Conservation (phyloP, 768 basidiomycete genomes). For the Kwoniella pini region DNA sequence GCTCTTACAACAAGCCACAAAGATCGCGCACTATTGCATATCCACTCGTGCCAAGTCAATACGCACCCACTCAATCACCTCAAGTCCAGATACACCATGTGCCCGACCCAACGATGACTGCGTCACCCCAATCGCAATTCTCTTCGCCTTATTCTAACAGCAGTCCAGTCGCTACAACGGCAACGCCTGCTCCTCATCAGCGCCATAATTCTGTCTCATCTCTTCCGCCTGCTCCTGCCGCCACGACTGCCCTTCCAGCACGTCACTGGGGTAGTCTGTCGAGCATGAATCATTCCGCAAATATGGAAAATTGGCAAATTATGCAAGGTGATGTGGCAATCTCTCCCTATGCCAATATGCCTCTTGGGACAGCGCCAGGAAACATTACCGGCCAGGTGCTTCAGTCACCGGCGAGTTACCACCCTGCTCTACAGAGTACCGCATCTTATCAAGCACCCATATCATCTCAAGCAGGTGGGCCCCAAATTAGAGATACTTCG, state of each 20-base stretch:
- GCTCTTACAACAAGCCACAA: conserved; percentile 41
- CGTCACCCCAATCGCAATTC: conserved; percentile 36
- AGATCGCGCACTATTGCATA: conserved; percentile 25
- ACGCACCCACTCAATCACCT: background rate
- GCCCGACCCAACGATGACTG: background rate
- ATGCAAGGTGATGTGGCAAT: background rate
- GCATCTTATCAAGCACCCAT: background rate
- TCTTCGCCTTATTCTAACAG: conserved; percentile 31
- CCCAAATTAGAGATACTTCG: background rate
- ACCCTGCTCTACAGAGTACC: too few relatives aligned
- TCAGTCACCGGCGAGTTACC: background rate
- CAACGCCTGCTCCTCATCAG: conserved; percentile 2
- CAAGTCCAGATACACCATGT: background rate
- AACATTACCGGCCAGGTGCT: conserved; percentile 14
- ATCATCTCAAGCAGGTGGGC: too few relatives aligned
- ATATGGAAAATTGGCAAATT: background rate
- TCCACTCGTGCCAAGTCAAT: conserved; percentile 5
- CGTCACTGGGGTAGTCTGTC: conserved; percentile 7
- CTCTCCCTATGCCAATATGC: background rate
- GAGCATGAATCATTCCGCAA: background rate
- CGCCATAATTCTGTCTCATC: conserved; percentile 13
- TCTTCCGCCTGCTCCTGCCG: conserved; percentile 2
- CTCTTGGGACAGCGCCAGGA: background rate
- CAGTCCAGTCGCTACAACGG: conserved; percentile 16
- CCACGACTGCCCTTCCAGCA: background rate